Evolutionary conservation across 768 basidiomycete genomes (phyloP).

Genomic region (Boletus edulis): DNA sequence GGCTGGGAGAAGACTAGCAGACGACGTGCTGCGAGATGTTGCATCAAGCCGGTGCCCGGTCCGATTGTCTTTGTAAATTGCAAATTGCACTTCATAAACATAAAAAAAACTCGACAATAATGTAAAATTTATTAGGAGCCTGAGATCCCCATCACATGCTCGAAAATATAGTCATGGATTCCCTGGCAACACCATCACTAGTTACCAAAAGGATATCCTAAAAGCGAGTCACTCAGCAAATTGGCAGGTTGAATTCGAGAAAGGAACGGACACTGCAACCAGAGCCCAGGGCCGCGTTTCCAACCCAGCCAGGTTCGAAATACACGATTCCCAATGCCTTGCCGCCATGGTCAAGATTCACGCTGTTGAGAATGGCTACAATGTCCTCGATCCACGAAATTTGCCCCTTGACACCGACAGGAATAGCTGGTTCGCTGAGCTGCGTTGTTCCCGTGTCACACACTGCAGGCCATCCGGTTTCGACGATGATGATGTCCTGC

Average conservation of each 20-base stretch:
- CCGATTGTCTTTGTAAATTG: too few relatives aligned
- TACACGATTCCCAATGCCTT: conserved; percentile 13
- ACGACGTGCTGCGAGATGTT: neutral
- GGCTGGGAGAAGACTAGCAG: neutral
- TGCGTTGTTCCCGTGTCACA: neutral
- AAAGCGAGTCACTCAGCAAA: neutral
- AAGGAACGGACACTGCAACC: conserved; percentile 7
- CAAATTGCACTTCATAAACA: too few relatives aligned
- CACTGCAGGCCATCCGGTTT: conserved; percentile 9
- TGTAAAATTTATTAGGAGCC: too few relatives aligned
- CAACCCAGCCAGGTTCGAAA: conserved; percentile 11
- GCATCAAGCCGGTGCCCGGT: conserved; percentile 3
- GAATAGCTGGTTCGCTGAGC: conserved; percentile 12
- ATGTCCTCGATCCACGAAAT: conserved; percentile 3
- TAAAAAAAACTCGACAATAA: too few relatives aligned
- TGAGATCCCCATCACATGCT: neutral
- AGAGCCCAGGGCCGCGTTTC: conserved; percentile 6
- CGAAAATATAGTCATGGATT: conserved; percentile 5
- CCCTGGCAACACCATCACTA: conserved; percentile 1
- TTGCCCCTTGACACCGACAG: conserved; percentile 2
- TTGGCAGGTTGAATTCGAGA: neutral
- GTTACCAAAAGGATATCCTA: conserved; percentile 13
- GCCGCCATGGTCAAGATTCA: neutral
- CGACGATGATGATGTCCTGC: conserved; percentile 10
- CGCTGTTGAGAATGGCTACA: neutral